Conservation (phyloP, 768 basidiomycete genomes). For the Gloeostereum incarnatum region DNA sequence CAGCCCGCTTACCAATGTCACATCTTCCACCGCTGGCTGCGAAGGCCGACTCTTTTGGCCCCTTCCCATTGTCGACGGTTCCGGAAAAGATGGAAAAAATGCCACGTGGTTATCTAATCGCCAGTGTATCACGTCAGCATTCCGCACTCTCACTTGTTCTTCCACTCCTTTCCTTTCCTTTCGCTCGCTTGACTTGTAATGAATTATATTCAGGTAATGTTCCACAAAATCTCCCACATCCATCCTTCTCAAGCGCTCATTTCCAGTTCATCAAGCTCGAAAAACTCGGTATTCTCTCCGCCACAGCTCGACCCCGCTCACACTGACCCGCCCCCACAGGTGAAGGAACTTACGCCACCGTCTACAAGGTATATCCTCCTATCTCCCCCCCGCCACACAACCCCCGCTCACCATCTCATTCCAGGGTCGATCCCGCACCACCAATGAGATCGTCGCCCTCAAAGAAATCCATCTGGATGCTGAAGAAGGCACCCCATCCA, state of each 20-base stretch:
- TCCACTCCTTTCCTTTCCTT: background rate
- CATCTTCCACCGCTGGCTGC: slow-evolving; percentile 42
- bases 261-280: slow-evolving; percentile 59
- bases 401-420: background rate
- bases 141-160: slow-evolving; percentile 1
- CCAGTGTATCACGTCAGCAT: background rate
- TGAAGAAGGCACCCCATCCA: slow-evolving; percentile 97
- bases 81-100: background rate
- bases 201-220: slow-evolving; percentile 46
- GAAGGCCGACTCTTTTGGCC: slow-evolving; percentile 40
- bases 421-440: slow-evolving; percentile 89
- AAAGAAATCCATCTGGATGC: slow-evolving; percentile 99
- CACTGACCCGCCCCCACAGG: slow-evolving; percentile 56
- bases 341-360: slow-evolving; percentile 92
- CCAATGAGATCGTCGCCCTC: slow-evolving; percentile 96
- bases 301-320: background rate
- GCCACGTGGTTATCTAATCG: background rate
- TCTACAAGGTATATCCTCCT: slow-evolving; percentile 70
- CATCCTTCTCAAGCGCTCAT: background rate
- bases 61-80: slow-evolving; percentile 27
- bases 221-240: background rate
- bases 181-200: slow-evolving; percentile 12
- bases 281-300: slow-evolving; percentile 58
- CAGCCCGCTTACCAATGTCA: slow-evolving; percentile 29
- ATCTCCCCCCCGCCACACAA: too few species aligned